Conservation (phyloP, 176 grass and related monocot genomes). For the Thalia dealbata region DNA sequence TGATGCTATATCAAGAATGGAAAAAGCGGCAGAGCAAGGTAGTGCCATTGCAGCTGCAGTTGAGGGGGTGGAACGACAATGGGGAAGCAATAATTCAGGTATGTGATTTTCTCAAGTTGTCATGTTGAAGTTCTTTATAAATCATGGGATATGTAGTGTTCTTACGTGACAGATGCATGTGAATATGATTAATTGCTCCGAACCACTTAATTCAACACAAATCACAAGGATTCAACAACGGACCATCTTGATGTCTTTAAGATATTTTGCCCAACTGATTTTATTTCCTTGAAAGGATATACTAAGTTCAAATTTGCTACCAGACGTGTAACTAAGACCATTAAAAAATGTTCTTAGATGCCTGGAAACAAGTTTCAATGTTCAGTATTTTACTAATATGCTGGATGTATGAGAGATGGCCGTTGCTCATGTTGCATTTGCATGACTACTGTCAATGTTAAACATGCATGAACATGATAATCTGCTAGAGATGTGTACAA, state of each 20-base stretch:
- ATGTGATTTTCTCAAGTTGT: neutral
- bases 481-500: neutral
- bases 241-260: neutral
- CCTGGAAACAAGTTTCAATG: neutral
- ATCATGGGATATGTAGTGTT: neutral
- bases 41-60: conserved; percentile 93
- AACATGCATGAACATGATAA: neutral
- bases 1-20: conserved; percentile 90
- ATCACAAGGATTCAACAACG: neutral
- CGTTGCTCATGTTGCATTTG: neutral
- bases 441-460: neutral
- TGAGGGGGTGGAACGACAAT: conserved; percentile 83
- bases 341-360: neutral
- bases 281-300: neutral
- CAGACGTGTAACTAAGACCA: neutral
- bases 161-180: neutral
- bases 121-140: neutral
- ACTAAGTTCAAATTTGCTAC: neutral
- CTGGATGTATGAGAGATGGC: neutral
- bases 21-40: conserved; percentile 94
- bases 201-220: too few species aligned
- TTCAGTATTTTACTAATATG: neutral
- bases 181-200: neutral
- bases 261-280: neutral
- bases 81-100: conserved; percentile 86